Conservation (phyloP, 2,329 filamentous ascomycete species). For the Dissoconium aciculare region DNA sequence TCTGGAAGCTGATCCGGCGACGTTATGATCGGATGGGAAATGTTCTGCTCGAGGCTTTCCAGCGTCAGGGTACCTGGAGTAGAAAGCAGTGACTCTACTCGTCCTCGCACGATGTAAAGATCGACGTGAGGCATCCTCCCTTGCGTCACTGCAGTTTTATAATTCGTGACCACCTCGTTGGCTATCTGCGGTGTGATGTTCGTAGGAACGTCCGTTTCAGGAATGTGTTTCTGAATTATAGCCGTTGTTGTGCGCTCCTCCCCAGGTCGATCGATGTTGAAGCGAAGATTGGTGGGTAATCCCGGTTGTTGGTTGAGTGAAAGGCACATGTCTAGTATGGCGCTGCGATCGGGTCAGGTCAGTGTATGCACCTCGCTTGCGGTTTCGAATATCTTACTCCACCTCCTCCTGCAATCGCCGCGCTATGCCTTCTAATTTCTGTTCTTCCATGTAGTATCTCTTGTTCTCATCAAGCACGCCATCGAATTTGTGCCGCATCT, state of each 20-base stretch:
- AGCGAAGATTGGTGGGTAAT: conserved; percentile 14
- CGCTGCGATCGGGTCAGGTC: conserved; percentile 37
- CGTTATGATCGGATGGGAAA: conserved; percentile 21
- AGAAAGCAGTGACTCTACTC: conserved; percentile 21
- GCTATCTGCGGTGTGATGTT: conserved; percentile 21
- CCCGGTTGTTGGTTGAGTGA: conserved; percentile 71
- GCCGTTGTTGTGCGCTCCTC: conserved; percentile 55
- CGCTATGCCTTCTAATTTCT: conserved; percentile 63
- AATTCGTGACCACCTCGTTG: conserved; percentile 21
- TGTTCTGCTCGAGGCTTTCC: conserved; percentile 26
- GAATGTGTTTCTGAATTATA: conserved; percentile 34
- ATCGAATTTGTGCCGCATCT: conserved; percentile 71
- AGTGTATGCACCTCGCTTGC: conserved; percentile 7
- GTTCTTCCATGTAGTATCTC: conserved; percentile 64
- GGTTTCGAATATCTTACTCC: conserved; percentile 49
- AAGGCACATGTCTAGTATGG: conserved; percentile 72
- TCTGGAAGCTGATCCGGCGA: conserved; percentile 20
- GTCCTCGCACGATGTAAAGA: conserved; percentile 20
- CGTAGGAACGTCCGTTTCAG: conserved; percentile 19
- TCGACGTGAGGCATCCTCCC: conserved; percentile 19
- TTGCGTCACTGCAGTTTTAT: conserved; percentile 22
- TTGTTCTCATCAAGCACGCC: conserved; percentile 67
- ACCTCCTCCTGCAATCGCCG: conserved; percentile 80
- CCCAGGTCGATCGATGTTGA: conserved; percentile 51
- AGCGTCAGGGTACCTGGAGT: conserved; percentile 19